phyloP scores from a whole-genome alignment of 2,329 filamentous ascomycete genomes.

The Epichloe gansuensis region DNA sequence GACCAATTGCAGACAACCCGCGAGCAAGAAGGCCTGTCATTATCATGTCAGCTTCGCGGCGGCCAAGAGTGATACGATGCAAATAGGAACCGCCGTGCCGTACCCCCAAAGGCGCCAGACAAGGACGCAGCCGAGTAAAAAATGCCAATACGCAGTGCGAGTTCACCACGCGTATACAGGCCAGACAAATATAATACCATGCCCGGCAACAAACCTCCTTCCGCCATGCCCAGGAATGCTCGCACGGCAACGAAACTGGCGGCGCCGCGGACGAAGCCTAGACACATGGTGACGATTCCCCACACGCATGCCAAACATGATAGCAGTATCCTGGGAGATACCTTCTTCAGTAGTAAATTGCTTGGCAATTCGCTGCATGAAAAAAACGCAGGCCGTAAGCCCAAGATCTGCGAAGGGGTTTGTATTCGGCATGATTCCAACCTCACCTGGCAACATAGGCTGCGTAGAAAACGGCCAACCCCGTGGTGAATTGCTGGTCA shows the following conservation, averaged over 20 bases:
- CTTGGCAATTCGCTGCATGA: slow-evolving; percentile 43
- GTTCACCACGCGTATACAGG: slow-evolving; percentile 63
- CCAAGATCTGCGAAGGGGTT: too few species aligned
- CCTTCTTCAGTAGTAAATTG: slow-evolving; percentile 51
- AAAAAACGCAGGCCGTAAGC: too few species aligned
- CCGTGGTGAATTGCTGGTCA: slow-evolving; percentile 51
- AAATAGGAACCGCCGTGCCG: slow-evolving; percentile 18
- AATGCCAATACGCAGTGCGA: slow-evolving; percentile 60
- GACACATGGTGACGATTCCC: slow-evolving; percentile 58
- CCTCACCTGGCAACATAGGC: slow-evolving; percentile 46
- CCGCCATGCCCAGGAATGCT: slow-evolving; percentile 54
- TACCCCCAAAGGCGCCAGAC: slow-evolving; percentile 58
- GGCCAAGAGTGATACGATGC: too few species aligned
- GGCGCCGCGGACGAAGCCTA: slow-evolving; percentile 55
- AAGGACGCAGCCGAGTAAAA: slow-evolving; percentile 60
- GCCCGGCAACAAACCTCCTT: slow-evolving; percentile 59
- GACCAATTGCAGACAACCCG: slow-evolving; percentile 53
- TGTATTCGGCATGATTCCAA: not conserved
- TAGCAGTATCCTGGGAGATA: slow-evolving; percentile 50
- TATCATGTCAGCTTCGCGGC: too few species aligned
- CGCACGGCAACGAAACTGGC: slow-evolving; percentile 55
- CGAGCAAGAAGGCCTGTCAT: slow-evolving; percentile 53
- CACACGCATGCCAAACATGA: slow-evolving; percentile 51
- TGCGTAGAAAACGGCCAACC: slow-evolving; percentile 52
- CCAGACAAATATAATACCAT: slow-evolving; percentile 61